A percentile compares a stretch with the other conserved stretches of the same genome.
Evolutionary conservation across 441 rosid species (phyloP).

Genomic region (Erodium trifolium): DNA sequence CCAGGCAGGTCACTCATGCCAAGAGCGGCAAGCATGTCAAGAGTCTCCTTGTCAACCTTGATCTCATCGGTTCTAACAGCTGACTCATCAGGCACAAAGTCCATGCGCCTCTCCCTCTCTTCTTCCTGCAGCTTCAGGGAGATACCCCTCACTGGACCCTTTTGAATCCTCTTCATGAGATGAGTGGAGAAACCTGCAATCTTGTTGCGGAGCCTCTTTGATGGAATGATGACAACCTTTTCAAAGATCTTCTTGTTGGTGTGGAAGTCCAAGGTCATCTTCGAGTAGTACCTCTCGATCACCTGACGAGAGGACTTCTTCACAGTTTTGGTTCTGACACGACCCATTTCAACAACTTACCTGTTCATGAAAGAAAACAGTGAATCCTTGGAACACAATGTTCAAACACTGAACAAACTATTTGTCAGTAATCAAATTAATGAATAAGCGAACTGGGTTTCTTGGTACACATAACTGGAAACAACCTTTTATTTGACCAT

Average conservation of each 20-base stretch:
- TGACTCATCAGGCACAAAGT: conserved; percentile 1
- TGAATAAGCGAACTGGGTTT: too few species aligned
- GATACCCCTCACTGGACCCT: conserved; percentile 7
- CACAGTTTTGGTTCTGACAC: not conserved
- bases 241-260: conserved; percentile 2
- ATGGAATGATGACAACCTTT: not conserved
- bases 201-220: conserved; percentile 7
- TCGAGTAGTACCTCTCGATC: conserved; percentile 1
- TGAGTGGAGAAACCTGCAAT: not conserved
- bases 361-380: not conserved
- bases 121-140: not conserved
- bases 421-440: not conserved
- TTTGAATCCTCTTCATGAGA: conserved; percentile 4
- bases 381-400: not conserved
- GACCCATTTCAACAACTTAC: not conserved
- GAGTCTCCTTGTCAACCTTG: conserved; percentile 2
- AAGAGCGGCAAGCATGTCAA: conserved; percentile 1
- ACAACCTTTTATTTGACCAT: too few species aligned
- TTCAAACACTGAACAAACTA: not conserved
- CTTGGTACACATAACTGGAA: too few species aligned
- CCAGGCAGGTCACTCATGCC: not conserved
- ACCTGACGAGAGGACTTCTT: conserved; percentile 7
- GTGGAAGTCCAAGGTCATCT: conserved; percentile 6
- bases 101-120: conserved; percentile 6
- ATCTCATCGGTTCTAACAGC: conserved; percentile 2